Evolutionary conservation across 2,329 filamentous ascomycete genomes (phyloP).

Genomic region (Penicillium verrucosum): DNA sequence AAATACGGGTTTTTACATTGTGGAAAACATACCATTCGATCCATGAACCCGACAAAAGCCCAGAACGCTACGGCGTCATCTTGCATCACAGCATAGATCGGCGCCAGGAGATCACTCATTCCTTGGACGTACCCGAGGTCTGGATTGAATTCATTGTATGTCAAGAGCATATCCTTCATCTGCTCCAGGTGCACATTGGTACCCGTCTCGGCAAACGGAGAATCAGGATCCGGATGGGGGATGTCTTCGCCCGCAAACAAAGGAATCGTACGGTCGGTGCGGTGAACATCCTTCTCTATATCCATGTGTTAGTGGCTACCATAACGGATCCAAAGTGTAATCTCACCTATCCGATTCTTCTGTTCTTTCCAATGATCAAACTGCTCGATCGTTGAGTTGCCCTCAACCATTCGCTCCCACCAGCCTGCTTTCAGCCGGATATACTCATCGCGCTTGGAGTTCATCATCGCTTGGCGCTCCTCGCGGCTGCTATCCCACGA

Average conservation of each 20-base stretch:
- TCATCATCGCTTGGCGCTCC: constrained; percentile 77
- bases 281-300: constrained; percentile 96
- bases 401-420: constrained; percentile 91
- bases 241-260: constrained; percentile 96
- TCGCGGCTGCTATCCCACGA: constrained; percentile 88
- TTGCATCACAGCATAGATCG: constrained; percentile 95
- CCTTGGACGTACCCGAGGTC: constrained; percentile 96
- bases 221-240: constrained; percentile 92
- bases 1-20: no score
- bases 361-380: constrained; percentile 98
- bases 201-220: constrained; percentile 85
- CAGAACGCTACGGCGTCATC: constrained; percentile 97
- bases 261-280: constrained; percentile 91
- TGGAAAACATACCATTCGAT: constrained; percentile 65
- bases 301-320: constrained; percentile 35
- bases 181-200: constrained; percentile 98
- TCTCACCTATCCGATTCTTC: constrained; percentile 85
- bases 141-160: constrained; percentile 97
- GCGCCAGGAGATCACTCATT: constrained; percentile 94
- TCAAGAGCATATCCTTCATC: constrained; percentile 98
- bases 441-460: constrained; percentile 87
- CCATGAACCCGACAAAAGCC: constrained; percentile 95
- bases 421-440: constrained; percentile 88
- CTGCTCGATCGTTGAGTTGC: constrained; percentile 73
- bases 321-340: background rate